phyloP scores from a whole-genome alignment of 495 filamentous ascomycete species.

The Hypoxylon cercidicola region DNA sequence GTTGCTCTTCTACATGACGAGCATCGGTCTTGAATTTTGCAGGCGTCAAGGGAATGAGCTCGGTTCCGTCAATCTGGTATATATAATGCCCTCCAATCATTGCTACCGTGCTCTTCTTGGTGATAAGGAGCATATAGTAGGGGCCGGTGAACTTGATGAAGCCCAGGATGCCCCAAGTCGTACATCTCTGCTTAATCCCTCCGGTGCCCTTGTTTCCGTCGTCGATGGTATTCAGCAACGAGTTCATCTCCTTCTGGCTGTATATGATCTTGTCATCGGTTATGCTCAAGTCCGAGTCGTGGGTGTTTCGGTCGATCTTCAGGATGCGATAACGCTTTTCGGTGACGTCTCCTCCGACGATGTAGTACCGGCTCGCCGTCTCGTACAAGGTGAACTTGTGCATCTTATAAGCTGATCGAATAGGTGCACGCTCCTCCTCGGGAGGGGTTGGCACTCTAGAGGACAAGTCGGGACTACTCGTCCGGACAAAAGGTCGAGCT shows the following conservation, averaged over 20 bases:
- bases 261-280: constrained; percentile 96
- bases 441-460: constrained; percentile 44
- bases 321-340: constrained; percentile 90
- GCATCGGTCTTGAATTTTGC: constrained; percentile 78
- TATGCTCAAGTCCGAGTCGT: constrained; percentile 81
- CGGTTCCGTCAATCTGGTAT: constrained; percentile 95
- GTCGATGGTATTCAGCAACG: constrained; percentile 91
- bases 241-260: constrained; percentile 90
- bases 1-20: constrained; percentile 84
- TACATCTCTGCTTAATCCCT: constrained; percentile 90
- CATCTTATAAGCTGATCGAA: constrained; percentile 83
- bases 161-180: constrained; percentile 91
- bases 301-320: constrained; percentile 91
- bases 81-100: constrained; percentile 96
- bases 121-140: constrained; percentile 98
- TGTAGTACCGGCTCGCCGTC: constrained; percentile 89
- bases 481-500: constrained; percentile 71
- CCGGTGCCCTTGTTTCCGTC: constrained; percentile 93
- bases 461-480: constrained; percentile 64
- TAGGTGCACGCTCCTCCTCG: constrained; percentile 67
- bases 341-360: constrained; percentile 89
- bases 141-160: constrained; percentile 95
- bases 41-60: constrained; percentile 84
- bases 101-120: constrained; percentile 93
- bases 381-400: constrained; percentile 96